Percentiles rank a stretch among this genome's conserved stretches.
Evolutionary conservation across 805 yeast species (phyloP).

Genomic region (Kuraishia floccosa): DNA sequence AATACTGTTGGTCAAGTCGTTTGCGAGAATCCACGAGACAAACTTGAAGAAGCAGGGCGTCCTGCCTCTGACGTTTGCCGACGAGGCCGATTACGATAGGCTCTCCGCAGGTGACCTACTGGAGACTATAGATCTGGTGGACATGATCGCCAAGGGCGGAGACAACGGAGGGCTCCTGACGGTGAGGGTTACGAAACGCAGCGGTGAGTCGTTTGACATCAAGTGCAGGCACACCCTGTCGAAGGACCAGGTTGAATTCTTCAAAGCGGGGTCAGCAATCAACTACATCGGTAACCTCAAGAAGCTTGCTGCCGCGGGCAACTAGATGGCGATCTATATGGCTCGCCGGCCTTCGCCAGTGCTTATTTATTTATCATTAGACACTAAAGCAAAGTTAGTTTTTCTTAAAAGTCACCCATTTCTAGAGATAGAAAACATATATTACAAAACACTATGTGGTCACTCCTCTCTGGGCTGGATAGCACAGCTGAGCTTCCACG

Average conservation of each 20-base stretch:
- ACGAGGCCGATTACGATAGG: constrained; percentile 81
- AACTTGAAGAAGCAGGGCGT: constrained; percentile 97
- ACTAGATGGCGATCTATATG: no score
- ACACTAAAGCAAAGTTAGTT: not conserved
- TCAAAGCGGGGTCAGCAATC: constrained; percentile 96
- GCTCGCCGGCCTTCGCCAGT: no score
- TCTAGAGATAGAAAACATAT: not conserved
- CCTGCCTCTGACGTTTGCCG: constrained; percentile 86
- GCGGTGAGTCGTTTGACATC: constrained; percentile 62
- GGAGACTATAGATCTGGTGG: constrained; percentile 63
- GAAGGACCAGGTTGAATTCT: constrained; percentile 88
- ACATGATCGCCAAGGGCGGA: constrained; percentile 72
- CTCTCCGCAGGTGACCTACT: constrained; percentile 68
- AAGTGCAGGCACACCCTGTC: constrained; percentile 93
- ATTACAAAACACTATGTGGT: no score
- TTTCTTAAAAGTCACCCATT: no score
- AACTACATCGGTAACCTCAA: constrained; percentile 51
- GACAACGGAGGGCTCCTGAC: constrained; percentile 76
- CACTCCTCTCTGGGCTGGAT: constrained; percentile 35
- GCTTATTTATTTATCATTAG: not conserved
- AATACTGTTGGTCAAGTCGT: constrained; percentile 81
- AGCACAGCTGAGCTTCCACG: constrained; percentile 60
- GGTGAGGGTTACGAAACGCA: constrained; percentile 61
- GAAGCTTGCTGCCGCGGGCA: not conserved
- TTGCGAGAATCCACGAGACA: constrained; percentile 97